Evolutionary conservation across 2,329 filamentous ascomycete species (phyloP).

Genomic region (Tolypocladium cylindrosporum): DNA sequence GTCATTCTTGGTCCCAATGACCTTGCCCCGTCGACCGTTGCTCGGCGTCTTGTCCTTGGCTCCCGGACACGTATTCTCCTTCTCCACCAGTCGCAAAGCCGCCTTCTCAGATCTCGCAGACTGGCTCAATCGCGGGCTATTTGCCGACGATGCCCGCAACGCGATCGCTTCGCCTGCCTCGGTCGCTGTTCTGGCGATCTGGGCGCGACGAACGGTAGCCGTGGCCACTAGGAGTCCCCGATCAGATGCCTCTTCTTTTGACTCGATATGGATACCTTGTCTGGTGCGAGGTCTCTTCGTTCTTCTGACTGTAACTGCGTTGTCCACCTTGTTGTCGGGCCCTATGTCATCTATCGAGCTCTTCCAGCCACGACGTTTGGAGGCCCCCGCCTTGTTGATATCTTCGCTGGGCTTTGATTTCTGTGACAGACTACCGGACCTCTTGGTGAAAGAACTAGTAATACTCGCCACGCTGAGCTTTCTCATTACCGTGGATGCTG

Average conservation of each 20-base stretch:
- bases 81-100: not conserved
- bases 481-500: constrained; percentile 79
- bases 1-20: not conserved
- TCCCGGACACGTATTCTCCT: constrained; percentile 4
- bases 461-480: constrained; percentile 79
- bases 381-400: not conserved
- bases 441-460: constrained; percentile 63
- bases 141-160: constrained; percentile 3
- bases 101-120: constrained; percentile 2
- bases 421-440: constrained; percentile 46
- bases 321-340: not conserved
- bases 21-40: not conserved
- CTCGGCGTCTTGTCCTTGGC: not conserved
- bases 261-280: not conserved
- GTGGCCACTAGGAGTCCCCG: not conserved
- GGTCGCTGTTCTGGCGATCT: not conserved
- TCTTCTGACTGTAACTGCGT: not conserved
- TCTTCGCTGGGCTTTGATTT: constrained; percentile 2
- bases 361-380: not conserved
- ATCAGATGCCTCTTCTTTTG: not conserved
- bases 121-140: constrained; percentile 4
- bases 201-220: not conserved
- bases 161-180: not conserved
- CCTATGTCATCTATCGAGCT: not conserved
- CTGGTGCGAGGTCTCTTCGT: constrained; percentile 1